phyloP scores from a whole-genome alignment of 129 eudicot genomes.

The Dittrichia graveolens region DNA sequence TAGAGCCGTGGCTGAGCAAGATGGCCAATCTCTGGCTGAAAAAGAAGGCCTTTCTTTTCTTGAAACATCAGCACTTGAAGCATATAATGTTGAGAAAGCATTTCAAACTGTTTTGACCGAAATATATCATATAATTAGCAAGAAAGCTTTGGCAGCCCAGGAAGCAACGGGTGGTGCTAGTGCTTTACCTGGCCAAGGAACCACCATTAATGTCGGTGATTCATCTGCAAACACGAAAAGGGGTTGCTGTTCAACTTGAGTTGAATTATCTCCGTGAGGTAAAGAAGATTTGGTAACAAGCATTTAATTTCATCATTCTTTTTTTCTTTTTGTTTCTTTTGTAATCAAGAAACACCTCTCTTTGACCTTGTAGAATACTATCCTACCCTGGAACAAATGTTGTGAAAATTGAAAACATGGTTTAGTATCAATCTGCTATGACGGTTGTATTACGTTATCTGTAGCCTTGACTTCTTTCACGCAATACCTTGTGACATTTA shows the following conservation, averaged over 20 bases:
- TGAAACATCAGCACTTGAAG: slow-evolving; percentile 86
- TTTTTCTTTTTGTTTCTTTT: slow-evolving; percentile 6
- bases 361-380: slow-evolving; percentile 40
- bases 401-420: slow-evolving; percentile 30
- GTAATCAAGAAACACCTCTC: slow-evolving; percentile 19
- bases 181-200: slow-evolving; percentile 72
- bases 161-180: slow-evolving; percentile 47
- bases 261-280: slow-evolving; percentile 26
- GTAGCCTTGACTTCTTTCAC: not conserved
- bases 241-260: slow-evolving; percentile 71
- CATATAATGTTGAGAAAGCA: slow-evolving; percentile 68
- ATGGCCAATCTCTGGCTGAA: slow-evolving; percentile 78
- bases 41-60: slow-evolving; percentile 88
- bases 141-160: slow-evolving; percentile 85
- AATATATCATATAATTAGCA: slow-evolving; percentile 70
- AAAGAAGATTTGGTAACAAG: slow-evolving; percentile 21
- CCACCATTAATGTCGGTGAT: slow-evolving; percentile 67
- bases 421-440: slow-evolving; percentile 3
- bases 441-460: slow-evolving; percentile 4
- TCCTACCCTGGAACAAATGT: slow-evolving; percentile 31
- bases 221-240: slow-evolving; percentile 46
- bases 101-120: slow-evolving; percentile 73
- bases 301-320: slow-evolving; percentile 31
- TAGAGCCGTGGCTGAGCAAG: slow-evolving; percentile 65
- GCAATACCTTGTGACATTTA: slow-evolving; percentile 4